A percentile compares a stretch with the other conserved stretches of the same genome.
Evolutionary conservation across 1,139 yeast genomes (phyloP).

Genomic region (Magnusiomyces magnusii): DNA sequence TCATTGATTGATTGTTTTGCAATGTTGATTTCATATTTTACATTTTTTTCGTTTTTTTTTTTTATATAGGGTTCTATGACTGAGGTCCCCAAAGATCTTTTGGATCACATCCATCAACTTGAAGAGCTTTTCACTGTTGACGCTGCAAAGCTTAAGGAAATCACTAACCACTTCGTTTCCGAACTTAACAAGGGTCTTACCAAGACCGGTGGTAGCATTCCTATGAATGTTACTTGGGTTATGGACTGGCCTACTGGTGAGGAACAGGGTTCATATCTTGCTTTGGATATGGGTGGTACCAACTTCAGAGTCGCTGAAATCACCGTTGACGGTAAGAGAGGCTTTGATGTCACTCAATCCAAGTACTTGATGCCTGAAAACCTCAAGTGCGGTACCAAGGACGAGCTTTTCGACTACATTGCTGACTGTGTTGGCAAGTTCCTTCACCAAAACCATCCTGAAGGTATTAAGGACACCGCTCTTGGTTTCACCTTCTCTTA

Average conservation of each 20-base stretch:
- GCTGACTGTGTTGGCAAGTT: constrained; percentile 65
- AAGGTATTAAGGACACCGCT: constrained; percentile 40
- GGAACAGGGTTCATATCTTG: constrained; percentile 82
- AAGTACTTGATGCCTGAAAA: constrained; percentile 64
- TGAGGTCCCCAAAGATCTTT: constrained; percentile 60
- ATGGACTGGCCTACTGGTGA: constrained; percentile 87
- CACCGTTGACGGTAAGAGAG: constrained; percentile 65
- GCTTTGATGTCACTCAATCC: constrained; percentile 76
- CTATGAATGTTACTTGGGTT: constrained; percentile 98
- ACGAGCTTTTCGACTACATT: constrained; percentile 76
- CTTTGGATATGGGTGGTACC: constrained; percentile 95
- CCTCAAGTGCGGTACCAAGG: constrained; percentile 72
- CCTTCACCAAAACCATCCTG: constrained; percentile 49
- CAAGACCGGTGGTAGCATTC: constrained; percentile 72
- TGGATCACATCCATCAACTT: constrained; percentile 49
- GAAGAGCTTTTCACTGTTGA: constrained; percentile 61
- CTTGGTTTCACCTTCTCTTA: constrained; percentile 94
- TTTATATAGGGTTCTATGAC: constrained; percentile 53
- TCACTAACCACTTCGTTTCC: constrained; percentile 57
- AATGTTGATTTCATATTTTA: not conserved
- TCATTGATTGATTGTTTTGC: too few relatives aligned
- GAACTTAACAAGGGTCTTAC: constrained; percentile 71
- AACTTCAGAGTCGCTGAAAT: constrained; percentile 86
- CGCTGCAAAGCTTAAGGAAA: constrained; percentile 49
- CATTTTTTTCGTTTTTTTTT: not conserved